phyloP scores from a whole-genome alignment of 2,329 filamentous ascomycete species.

The Colletotrichum tofieldiae region DNA sequence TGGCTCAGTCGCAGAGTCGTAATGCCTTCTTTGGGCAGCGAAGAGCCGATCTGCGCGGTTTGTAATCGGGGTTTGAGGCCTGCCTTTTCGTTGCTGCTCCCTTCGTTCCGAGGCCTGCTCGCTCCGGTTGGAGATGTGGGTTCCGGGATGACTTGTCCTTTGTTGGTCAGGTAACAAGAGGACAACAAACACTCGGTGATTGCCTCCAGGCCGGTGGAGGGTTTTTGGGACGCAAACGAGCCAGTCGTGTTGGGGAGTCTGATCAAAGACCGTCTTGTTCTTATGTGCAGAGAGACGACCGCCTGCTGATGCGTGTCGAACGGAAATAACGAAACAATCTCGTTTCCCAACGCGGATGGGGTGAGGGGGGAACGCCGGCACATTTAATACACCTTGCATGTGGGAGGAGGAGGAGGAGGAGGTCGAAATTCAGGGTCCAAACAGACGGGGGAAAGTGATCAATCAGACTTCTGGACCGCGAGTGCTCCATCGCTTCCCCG shows the following conservation, averaged over 20 bases:
- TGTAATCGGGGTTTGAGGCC: slow-evolving; percentile 34
- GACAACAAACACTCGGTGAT: slow-evolving; percentile 1
- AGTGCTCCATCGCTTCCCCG: slow-evolving; percentile 7
- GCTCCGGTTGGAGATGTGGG: background rate
- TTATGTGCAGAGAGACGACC: slow-evolving; percentile 10
- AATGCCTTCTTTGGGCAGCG: slow-evolving; percentile 18
- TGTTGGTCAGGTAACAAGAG: slow-evolving; percentile 21
- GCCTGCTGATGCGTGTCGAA: slow-evolving; percentile 4
- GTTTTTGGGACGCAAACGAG: slow-evolving; percentile 5
- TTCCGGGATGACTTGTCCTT: slow-evolving; percentile 12
- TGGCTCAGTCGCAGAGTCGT: slow-evolving; percentile 20
- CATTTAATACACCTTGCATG: slow-evolving; percentile 27
- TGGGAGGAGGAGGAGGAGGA: background rate
- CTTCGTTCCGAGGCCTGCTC: background rate
- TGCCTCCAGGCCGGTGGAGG: slow-evolving; percentile 30
- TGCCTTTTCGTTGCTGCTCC: background rate
- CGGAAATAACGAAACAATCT: background rate
- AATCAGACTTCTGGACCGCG: slow-evolving; percentile 26
- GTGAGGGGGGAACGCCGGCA: slow-evolving; percentile 11
- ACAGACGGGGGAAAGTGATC: slow-evolving; percentile 16
- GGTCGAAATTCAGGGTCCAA: slow-evolving; percentile 35
- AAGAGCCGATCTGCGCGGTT: background rate
- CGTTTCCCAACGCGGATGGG: slow-evolving; percentile 10
- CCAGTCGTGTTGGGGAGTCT: slow-evolving; percentile 22
- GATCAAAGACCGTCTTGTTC: background rate